Base-by-base conservation (phyloP, 495 filamentous ascomycete species). In the Elaphomyces granulatus region DNA sequence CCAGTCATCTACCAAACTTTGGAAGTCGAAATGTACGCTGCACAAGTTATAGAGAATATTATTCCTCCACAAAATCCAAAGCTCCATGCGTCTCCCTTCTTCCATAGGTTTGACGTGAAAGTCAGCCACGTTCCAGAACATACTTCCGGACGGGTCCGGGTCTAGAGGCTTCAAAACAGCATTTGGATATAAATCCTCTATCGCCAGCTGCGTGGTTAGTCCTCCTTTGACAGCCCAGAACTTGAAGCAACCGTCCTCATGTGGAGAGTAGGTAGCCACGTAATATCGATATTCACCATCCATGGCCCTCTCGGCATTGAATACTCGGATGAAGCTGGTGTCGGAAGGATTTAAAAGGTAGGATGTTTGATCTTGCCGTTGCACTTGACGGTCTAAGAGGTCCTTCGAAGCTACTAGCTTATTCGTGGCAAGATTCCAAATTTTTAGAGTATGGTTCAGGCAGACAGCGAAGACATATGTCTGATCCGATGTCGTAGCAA, bases 11-110 rank as follows among this genome's bases (percentile, higher is more conserved):
- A 58, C 49, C 40, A 79, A 34, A 8, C 61, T 60, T 3, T 63
- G 56, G 52, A 81, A 55, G 43, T 72, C 49, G 58, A 72, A 67
- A 41, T 72, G 68, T 45, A 83, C 44, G 38, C 71, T 66, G 56
- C 87, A 81, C 30, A 93, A 66, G 41, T 80, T 67, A 56, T 87
- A 77, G 44, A 79, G 70, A 47, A 80, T 72, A 52, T 90, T 80
- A 59, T 82, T 78, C 63, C 87, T 80, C 86, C 84, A 88, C 32
- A 90, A 60, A 9, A 87, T 70, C 90, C 90, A 99, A 3, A 88
- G 40, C 51, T 85, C 74, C 44, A 77, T 72, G 14, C 55, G 63
- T 46, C 47, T 73, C 50, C 58, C 67, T 54, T 64, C 62, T 32
- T 64, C 57, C 20, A 59, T 59, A 1, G 71, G 53, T 28, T 70